phyloP scores from a whole-genome alignment of 768 basidiomycete species.

The Infundibulicybe gibba region DNA sequence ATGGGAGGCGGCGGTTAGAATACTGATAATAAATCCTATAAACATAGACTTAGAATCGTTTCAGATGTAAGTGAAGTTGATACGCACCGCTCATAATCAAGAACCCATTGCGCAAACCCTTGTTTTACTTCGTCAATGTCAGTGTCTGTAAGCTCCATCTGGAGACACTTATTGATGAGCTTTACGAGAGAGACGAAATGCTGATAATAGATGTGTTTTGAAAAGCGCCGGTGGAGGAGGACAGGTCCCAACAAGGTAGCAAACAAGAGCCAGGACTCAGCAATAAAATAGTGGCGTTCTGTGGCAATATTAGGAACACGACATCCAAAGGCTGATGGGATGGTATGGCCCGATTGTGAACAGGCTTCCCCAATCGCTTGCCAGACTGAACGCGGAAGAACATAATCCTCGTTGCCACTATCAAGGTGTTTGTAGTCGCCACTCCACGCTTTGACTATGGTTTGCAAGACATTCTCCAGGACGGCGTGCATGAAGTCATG shows the following conservation, averaged over 20 bases:
- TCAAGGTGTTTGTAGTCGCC: constrained; percentile 37
- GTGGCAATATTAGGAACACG: constrained; percentile 7
- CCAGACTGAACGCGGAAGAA: constrained; percentile 29
- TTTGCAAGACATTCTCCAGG: constrained; percentile 38
- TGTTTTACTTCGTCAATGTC: background rate
- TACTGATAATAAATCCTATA: constrained; percentile 2
- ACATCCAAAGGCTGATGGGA: constrained; percentile 33
- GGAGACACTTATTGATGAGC: constrained; percentile 30
- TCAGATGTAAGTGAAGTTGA: no score
- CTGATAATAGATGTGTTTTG: constrained; percentile 27
- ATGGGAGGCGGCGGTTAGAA: background rate
- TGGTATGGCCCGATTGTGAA: constrained; percentile 24
- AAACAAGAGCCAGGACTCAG: constrained; percentile 39
- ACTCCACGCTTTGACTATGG: constrained; percentile 37
- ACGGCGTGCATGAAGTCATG: constrained; percentile 50
- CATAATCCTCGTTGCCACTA: constrained; percentile 21
- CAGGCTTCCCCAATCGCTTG: constrained; percentile 32
- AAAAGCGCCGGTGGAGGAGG: constrained; percentile 29
- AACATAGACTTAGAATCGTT: no score
- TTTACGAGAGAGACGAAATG: constrained; percentile 37
- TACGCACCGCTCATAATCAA: background rate
- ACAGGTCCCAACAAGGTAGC: constrained; percentile 32
- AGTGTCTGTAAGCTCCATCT: constrained; percentile 20
- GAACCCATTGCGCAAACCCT: background rate
- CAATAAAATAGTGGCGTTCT: constrained; percentile 15